Base-by-base conservation (phyloP, 768 basidiomycete species). In the Pilatotrama ljubarskyi region DNA sequence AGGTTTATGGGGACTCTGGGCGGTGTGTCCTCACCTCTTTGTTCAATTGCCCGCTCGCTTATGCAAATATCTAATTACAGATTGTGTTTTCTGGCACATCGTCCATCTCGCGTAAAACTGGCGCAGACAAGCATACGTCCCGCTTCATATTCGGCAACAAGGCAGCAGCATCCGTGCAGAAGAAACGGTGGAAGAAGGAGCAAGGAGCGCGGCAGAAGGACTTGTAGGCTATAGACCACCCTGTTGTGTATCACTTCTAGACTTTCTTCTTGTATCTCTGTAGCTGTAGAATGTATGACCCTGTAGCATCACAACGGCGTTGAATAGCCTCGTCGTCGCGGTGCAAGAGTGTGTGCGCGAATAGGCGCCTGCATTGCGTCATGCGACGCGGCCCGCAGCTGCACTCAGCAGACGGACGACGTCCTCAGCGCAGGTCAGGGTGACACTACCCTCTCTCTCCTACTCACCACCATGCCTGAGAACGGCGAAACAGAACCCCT, bases 121-220 rank as follows among this genome's bases (percentile, higher is more conserved):
- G 91, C 17, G 86, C 90, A 18, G 90, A 92, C 74, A 92, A 92
- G 68, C 84, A 83, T 62, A 93, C 90, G 4, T 91, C 90, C 15
- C 69, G 85, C 5, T 92, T 93, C 72, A 75, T 92, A 20, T 93
- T 93, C 69, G 84, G 88, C 2, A 93, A 91, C 76, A 88, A 81
- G 64, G 62, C 70, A 11, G 70, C 73, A 58, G 73, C 74, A 18
- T 75, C 74, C 6, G 62, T 64, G 18, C 68, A 72, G 67, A 75
- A 75, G 64, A 75, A 74, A 51, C 62, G 57, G 26, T 72, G 72
- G 74, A 73, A 67, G 62, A 67, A 66, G 49, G 62, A 67, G 40
- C 59, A 63, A 48, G 46, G 17, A n/a, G 42, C 15, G 40, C 49
- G 40, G n/a, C 14, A 15, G 5, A 26, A 58, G 26, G 35, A 38